A percentile compares a stretch with the other conserved stretches of the same genome.
phyloP scores from a whole-genome alignment of 2,329 filamentous ascomycete genomes.

The Fusarium floridanum region DNA sequence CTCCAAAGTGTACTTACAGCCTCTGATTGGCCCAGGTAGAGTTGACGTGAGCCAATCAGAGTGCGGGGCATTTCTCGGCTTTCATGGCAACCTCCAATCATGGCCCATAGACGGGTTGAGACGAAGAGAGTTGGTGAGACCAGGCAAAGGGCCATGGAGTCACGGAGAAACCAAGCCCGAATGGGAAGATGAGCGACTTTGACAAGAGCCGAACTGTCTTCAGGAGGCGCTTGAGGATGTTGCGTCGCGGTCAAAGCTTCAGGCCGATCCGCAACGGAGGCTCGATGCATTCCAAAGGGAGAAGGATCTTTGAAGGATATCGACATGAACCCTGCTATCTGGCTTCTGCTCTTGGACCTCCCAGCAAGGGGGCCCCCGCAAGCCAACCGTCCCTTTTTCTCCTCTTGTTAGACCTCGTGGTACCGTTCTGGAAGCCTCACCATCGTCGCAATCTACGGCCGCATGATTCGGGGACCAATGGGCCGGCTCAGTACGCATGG shows the following conservation, averaged over 20 bases:
- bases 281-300: conserved; percentile 36
- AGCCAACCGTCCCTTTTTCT: conserved; percentile 14
- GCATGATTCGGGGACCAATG: conserved; percentile 40
- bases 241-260: conserved; percentile 30
- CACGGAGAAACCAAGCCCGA: conserved; percentile 41
- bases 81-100: conserved; percentile 23
- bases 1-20: conserved; percentile 46
- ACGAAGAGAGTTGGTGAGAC: conserved; percentile 34
- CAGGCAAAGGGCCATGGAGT: conserved; percentile 42
- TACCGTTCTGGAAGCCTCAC: conserved; percentile 39
- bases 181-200: conserved; percentile 45
- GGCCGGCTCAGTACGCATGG: conserved; percentile 13
- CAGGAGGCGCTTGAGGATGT: conserved; percentile 36
- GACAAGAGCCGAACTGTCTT: conserved; percentile 26
- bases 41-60: conserved; percentile 22
- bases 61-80: conserved; percentile 21
- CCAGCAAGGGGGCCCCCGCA: conserved; percentile 15
- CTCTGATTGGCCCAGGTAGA: conserved; percentile 47
- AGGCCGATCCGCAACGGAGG: conserved; percentile 30
- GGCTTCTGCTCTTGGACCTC: conserved; percentile 24
- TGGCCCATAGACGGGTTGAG: conserved; percentile 31
- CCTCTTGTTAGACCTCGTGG: conserved; percentile 33
- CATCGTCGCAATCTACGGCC: conserved; percentile 41
- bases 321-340: conserved; percentile 28
- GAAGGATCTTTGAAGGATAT: conserved; percentile 19